Percentiles rank a stretch among this genome's conserved stretches.
Conservation (phyloP, 1,139 yeast species). For the Yamadazyma friedrichii region DNA sequence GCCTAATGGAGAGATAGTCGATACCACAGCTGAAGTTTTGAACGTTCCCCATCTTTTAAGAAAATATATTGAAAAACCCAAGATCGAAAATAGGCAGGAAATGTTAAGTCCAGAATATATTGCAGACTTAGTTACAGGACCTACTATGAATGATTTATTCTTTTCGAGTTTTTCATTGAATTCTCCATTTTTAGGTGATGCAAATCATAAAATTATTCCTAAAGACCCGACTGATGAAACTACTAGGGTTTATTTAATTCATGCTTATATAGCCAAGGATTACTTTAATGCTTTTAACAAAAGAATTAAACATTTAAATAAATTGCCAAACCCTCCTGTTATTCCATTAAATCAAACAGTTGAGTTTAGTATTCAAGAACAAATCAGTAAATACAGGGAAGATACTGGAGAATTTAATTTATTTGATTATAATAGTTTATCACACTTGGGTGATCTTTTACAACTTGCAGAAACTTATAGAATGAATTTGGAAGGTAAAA, state of each 20-base stretch:
- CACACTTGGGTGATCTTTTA: constrained; percentile 1
- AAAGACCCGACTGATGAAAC: constrained; percentile 17
- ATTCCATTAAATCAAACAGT: constrained; percentile 9
- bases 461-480: constrained; percentile 3
- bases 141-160: constrained; percentile 28
- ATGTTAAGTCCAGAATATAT: constrained; percentile 36
- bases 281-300: constrained; percentile 33
- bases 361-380: constrained; percentile 1
- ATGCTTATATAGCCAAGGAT: constrained; percentile 26
- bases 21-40: not conserved
- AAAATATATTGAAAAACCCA: constrained; percentile 1
- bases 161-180: constrained; percentile 29
- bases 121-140: constrained; percentile 32
- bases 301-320: constrained; percentile 17
- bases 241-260: constrained; percentile 22
- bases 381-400: not conserved
- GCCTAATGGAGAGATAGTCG: constrained; percentile 20
- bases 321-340: constrained; percentile 7
- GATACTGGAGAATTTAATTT: constrained; percentile 1
- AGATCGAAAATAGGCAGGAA: constrained; percentile 15
- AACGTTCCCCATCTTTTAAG: not conserved
- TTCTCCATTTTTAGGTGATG: constrained; percentile 30
- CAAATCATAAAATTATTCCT: constrained; percentile 21
- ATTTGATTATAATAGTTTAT: not conserved
- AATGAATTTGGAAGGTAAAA: not conserved